Evolutionary conservation across 2,329 filamentous ascomycete genomes (phyloP), one percentile per base, ranked within the genome.

Genomic region (Blastomyces gilchristii): DNA sequence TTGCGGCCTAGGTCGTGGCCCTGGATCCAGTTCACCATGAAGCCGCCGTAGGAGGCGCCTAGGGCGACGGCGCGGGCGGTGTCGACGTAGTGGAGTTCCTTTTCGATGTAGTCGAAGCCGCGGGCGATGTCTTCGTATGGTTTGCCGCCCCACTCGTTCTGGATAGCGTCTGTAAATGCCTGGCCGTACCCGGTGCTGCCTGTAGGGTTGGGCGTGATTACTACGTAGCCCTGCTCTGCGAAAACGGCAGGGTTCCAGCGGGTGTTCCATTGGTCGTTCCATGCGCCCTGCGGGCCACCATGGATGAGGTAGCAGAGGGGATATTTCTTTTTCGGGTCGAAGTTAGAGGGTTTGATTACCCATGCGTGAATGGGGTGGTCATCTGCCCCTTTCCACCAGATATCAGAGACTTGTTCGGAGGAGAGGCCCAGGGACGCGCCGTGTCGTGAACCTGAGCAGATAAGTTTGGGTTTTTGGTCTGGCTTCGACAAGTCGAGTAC

Each of bases 211-310:
- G 84, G 84, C 6, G 79, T 75, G n/a, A 86, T 74, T 1, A 85
- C 80, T 11, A 85, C 74, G 64, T 85, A 86, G 9, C 84, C 84
- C 69, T 86, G 82, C 67, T 85, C 82, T 3, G 83, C 84, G 74
- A 83, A 86, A 2, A 83, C 73, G 0, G 80, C 79, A 0, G 78
- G 75, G 65, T 85, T 85, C 79, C 79, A 83, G 66, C 82, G 72
- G 4, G 76, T 80, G 59, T 76, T 78, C 82, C 82, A 85, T 58
- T 76, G 73, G 65, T 85, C 81, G n/a, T 75, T 75, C 80, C 80
- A 83, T 1, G 81, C 75, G 2, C 72, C 70, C 62, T 79, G 78
- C 0, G 83, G 82, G 31, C 82, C 82, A 39, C 82, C 82, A 63
- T 84, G 82, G 11, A 82, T 77, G 64, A 84, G 69, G 67, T 81